Evolutionary conservation across 352 stramenopile species (phyloP).

Genomic region (Pythium apleroticum): DNA sequence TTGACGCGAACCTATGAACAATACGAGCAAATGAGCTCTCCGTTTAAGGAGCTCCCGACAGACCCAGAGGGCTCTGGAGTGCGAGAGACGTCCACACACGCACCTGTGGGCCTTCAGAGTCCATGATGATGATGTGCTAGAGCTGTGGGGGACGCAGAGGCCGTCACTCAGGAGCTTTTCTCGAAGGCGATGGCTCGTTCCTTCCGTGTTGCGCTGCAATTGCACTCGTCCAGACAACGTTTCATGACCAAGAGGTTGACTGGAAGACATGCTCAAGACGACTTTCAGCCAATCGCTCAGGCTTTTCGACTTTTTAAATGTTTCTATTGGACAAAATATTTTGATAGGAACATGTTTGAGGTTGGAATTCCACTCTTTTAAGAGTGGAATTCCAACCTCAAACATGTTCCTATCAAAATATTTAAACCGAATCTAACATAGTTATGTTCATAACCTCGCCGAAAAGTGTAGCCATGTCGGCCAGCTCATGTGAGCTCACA

Average conservation of each 20-base stretch:
- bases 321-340: constrained; percentile 15
- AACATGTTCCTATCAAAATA: too few species aligned
- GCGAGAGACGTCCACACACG: constrained; percentile 4
- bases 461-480: constrained; percentile 21
- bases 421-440: background rate
- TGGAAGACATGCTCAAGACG: constrained; percentile 28
- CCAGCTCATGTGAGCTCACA: too few species aligned
- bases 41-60: background rate
- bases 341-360: background rate
- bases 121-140: constrained; percentile 23
- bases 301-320: background rate
- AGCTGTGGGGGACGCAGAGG: background rate
- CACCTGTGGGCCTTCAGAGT: constrained; percentile 42
- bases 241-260: constrained; percentile 32
- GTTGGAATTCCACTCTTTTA: too few species aligned
- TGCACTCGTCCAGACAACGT: constrained; percentile 22
- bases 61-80: background rate
- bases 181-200: background rate
- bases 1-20: constrained; percentile 77
- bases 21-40: constrained; percentile 1
- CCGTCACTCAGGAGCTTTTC: background rate
- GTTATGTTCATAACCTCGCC: background rate
- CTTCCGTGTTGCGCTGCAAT: constrained; percentile 14
- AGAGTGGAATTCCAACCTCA: too few species aligned
- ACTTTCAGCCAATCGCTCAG: constrained; percentile 23